Percentiles rank a stretch among this genome's conserved stretches.
phyloP scores from a whole-genome alignment of 2,329 filamentous ascomycete genomes.

The Claviceps monticola region DNA sequence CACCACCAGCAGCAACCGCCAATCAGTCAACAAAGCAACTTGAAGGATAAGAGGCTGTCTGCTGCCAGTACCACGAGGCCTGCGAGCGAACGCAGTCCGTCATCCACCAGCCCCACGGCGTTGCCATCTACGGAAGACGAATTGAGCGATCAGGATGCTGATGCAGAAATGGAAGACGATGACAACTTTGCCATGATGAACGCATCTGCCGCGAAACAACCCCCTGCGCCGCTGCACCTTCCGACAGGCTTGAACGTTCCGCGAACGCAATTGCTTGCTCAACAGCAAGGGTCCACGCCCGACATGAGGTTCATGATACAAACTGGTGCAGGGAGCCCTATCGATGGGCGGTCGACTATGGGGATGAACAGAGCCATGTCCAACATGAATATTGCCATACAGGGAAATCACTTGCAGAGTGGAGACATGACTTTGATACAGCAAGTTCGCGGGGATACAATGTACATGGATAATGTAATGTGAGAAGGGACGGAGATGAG shows the following conservation, averaged over 20 bases:
- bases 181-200: constrained; percentile 39
- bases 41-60: constrained; percentile 15
- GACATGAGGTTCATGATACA: constrained; percentile 31
- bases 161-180: constrained; percentile 44
- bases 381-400: constrained; percentile 30
- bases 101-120: constrained; percentile 20
- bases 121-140: constrained; percentile 29
- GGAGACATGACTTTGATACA: constrained; percentile 33
- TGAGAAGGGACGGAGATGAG: background rate
- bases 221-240: constrained; percentile 24
- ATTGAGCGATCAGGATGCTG: constrained; percentile 21
- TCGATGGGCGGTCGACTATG: constrained; percentile 21
- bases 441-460: constrained; percentile 31
- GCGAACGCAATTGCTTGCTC: constrained; percentile 24
- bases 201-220: constrained; percentile 23
- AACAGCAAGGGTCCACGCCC: constrained; percentile 14
- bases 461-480: constrained; percentile 32
- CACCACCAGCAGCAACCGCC: background rate
- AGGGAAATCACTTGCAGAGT: constrained; percentile 24
- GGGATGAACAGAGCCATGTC: constrained; percentile 31
- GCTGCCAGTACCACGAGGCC: constrained; percentile 22
- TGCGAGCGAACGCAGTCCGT: constrained; percentile 20
- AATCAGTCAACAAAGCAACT: background rate
- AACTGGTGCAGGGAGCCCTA: constrained; percentile 22
- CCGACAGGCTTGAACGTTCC: constrained; percentile 30